A percentile compares a stretch with the other conserved stretches of the same genome.
Conservation (phyloP, 2,329 filamentous ascomycete genomes). For the Aspergillus phoenicis region DNA sequence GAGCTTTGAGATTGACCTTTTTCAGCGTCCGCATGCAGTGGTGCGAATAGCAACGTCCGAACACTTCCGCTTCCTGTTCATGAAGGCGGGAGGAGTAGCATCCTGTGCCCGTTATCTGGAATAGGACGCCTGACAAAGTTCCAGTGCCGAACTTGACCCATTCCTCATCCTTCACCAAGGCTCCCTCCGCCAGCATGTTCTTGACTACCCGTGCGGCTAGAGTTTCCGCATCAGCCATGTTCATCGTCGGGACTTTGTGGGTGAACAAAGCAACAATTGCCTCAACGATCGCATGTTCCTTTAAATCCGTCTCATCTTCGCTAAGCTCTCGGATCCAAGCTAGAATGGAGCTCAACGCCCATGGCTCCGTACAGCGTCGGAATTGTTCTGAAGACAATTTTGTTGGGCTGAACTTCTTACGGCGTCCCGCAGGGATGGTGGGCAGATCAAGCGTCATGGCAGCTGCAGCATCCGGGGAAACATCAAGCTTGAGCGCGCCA, state of each 20-base stretch:
- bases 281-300: constrained; percentile 80
- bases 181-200: constrained; percentile 76
- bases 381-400: constrained; percentile 83
- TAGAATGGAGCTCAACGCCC: constrained; percentile 87
- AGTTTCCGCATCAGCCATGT: constrained; percentile 91
- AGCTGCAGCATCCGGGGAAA: constrained; percentile 47
- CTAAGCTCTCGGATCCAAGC: constrained; percentile 86
- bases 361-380: constrained; percentile 82
- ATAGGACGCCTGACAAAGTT: constrained; percentile 83
- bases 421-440: constrained; percentile 74
- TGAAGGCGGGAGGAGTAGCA: constrained; percentile 90
- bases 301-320: constrained; percentile 86
- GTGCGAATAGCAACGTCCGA: constrained; percentile 85
- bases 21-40: constrained; percentile 93
- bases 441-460: constrained; percentile 77
- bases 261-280: constrained; percentile 88
- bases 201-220: constrained; percentile 76
- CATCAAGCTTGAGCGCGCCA: constrained; percentile 49
- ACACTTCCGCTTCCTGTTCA: constrained; percentile 58
- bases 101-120: constrained; percentile 86
- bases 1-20: constrained; percentile 83
- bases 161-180: constrained; percentile 86
- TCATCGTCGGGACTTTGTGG: constrained; percentile 96
- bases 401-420: constrained; percentile 80
- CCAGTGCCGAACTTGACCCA: constrained; percentile 92